These are phyloP conservation scores for Alternaria sp. DNA, from an alignment of 2,329 filamentous ascomycete species.

Conservation along the genomic window DNA sequence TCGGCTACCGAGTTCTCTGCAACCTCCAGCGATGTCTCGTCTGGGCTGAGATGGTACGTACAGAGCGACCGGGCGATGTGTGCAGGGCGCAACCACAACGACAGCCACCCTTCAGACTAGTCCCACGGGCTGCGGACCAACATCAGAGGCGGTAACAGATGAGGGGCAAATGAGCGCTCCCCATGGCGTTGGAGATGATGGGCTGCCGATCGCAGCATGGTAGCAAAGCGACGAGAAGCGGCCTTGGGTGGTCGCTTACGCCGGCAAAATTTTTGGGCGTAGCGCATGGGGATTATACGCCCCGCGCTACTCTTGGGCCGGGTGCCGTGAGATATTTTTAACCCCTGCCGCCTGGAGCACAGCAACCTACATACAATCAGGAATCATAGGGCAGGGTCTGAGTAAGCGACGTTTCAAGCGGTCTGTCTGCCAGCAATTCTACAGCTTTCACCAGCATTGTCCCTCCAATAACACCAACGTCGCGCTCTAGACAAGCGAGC, in stretches of 20 bases:
- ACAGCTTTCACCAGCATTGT: background rate
- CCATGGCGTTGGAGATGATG: constrained; percentile 35
- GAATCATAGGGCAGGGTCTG: constrained; percentile 1
- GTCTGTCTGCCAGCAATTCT: constrained; percentile 1
- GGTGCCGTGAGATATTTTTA: constrained; percentile 12
- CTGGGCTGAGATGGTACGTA: background rate
- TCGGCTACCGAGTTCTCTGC: constrained; percentile 23
- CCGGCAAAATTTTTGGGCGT: constrained; percentile 14
- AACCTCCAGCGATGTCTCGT: constrained; percentile 10
- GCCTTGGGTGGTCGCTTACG: constrained; percentile 19
- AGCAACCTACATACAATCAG: constrained; percentile 3
- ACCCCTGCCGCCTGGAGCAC: constrained; percentile 1
- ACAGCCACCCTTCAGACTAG: constrained; percentile 14
- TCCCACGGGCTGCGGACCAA: constrained; percentile 29
- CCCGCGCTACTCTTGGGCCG: constrained; percentile 17
- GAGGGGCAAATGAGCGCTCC: constrained; percentile 25
- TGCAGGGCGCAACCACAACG: constrained; percentile 3
- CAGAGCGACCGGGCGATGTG: background rate
- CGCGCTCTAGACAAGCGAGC: background rate
- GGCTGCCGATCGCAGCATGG: constrained; percentile 33
- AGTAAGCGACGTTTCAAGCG: constrained; percentile 14
- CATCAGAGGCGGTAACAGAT: constrained; percentile 35
- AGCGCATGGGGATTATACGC: constrained; percentile 7
- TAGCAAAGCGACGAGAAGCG: constrained; percentile 18
- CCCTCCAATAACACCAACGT: constrained; percentile 1